phyloP scores from a whole-genome alignment of 805 yeast species.

The Candida lessepsii region DNA sequence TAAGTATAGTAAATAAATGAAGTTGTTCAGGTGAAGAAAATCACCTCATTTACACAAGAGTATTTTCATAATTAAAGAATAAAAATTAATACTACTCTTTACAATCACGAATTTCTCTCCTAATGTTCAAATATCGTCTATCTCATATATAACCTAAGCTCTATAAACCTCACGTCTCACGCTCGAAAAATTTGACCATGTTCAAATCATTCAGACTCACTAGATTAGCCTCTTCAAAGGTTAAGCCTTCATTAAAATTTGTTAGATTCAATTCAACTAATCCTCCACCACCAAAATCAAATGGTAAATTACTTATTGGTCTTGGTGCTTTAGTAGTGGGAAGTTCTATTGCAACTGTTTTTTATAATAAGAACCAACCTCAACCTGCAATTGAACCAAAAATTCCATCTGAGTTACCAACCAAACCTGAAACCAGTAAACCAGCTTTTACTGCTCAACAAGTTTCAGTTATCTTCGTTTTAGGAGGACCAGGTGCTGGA shows the following conservation, averaged over 20 bases:
- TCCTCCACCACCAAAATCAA: slow-evolving; percentile 12
- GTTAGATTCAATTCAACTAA: slow-evolving; percentile 7
- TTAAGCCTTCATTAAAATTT: neutral
- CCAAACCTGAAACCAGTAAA: neutral
- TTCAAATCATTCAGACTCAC: neutral
- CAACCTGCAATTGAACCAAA: slow-evolving; percentile 44
- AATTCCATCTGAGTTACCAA: no score
- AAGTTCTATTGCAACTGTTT: slow-evolving; percentile 43
- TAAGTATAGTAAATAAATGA: slow-evolving; percentile 3
- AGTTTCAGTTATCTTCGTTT: slow-evolving; percentile 79
- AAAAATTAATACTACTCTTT: no score
- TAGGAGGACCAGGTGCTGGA: slow-evolving; percentile 98
- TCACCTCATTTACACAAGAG: no score
- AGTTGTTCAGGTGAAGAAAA: no score
- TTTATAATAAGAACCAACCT: slow-evolving; percentile 45
- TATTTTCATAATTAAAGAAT: no score
- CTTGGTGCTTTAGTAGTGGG: slow-evolving; percentile 52
- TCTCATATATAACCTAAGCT: no score
- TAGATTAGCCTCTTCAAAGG: neutral
- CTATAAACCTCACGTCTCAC: no score
- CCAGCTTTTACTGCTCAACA: slow-evolving; percentile 60
- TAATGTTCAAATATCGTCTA: no score
- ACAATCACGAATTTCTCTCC: no score
- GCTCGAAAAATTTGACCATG: neutral
- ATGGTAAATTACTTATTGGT: slow-evolving; percentile 26